These are phyloP conservation scores for Dryadomyces quercus-mongolicae DNA, from an alignment of 2,329 filamentous ascomycete species.

Conservation along the genomic window DNA sequence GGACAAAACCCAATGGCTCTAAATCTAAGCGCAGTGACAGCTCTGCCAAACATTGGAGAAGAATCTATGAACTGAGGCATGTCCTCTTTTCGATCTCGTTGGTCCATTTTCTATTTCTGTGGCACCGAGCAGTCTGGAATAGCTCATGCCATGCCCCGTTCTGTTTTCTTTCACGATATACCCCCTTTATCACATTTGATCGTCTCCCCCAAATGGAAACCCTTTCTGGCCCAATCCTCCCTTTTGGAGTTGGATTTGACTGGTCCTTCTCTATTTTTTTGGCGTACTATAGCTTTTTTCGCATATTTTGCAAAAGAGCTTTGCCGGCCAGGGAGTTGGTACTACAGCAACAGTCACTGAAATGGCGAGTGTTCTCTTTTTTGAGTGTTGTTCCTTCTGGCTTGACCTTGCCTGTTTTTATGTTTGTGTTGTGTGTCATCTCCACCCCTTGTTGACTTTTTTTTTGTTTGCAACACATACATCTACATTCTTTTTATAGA, in stretches of 20 bases:
- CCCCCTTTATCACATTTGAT: neutral
- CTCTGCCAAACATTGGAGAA: constrained; percentile 30
- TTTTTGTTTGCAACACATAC: neutral
- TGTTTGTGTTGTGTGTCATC: too few species aligned
- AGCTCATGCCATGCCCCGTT: neutral
- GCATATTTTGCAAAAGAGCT: neutral
- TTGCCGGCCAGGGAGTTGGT: neutral
- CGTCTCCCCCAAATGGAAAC: neutral
- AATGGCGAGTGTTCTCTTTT: neutral
- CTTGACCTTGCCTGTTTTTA: neutral
- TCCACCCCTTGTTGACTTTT: neutral
- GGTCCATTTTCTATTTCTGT: neutral
- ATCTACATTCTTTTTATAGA: neutral
- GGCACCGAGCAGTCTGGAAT: neutral
- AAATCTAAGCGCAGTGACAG: constrained; percentile 20
- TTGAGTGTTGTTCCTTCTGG: neutral
- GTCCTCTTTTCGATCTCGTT: neutral
- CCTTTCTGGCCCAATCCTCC: neutral
- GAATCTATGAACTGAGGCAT: constrained; percentile 21
- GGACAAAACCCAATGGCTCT: constrained; percentile 18
- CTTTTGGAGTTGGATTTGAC: neutral
- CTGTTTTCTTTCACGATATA: neutral
- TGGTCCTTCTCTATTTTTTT: too few species aligned
- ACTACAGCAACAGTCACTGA: neutral
- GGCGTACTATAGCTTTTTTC: neutral